Conservation (phyloP, 371 early-diverging fungal genomes). For the Mucor lusitanicus region DNA sequence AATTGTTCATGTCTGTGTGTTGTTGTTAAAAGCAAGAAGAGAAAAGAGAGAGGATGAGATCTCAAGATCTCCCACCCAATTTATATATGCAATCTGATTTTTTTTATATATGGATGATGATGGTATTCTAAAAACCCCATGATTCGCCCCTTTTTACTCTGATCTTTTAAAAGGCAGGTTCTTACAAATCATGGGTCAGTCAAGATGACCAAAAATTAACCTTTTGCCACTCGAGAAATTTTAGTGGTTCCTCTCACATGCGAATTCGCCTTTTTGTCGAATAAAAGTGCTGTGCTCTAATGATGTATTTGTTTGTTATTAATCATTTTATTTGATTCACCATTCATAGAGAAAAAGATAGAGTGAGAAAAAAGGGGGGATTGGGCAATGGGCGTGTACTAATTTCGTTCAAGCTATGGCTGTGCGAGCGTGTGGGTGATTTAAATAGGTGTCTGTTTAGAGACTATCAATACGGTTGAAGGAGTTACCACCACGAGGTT, state of each 20-base stretch:
- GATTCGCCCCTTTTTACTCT: not conserved
- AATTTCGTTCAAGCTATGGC: not conserved
- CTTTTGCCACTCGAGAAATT: conserved; percentile 4
- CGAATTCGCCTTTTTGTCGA: not conserved
- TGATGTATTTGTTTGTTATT: not conserved
- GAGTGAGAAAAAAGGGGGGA: not conserved
- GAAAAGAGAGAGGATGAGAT: not conserved
- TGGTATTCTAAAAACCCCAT: not conserved
- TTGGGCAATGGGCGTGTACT: not conserved
- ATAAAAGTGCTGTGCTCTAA: not conserved
- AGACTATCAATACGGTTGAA: conserved; percentile 72
- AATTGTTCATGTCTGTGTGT: conserved; percentile 7
- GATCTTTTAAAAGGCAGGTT: not conserved
- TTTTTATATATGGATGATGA: not conserved
- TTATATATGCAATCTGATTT: not conserved
- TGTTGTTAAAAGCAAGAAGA: not conserved
- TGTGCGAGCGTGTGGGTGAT: not conserved
- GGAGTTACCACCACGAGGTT: conserved; percentile 76
- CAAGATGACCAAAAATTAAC: not conserved
- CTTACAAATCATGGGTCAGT: conserved; percentile 11
- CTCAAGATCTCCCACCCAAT: not conserved
- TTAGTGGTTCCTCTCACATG: conserved; percentile 1
- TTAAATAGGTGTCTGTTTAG: conserved; percentile 17
- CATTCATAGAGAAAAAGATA: not conserved
- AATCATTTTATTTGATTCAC: not conserved